Percentiles rank a stretch among this genome's conserved stretches.
Evolutionary conservation across 345 rosid genomes (phyloP).

Genomic region (Linum trigynum): DNA sequence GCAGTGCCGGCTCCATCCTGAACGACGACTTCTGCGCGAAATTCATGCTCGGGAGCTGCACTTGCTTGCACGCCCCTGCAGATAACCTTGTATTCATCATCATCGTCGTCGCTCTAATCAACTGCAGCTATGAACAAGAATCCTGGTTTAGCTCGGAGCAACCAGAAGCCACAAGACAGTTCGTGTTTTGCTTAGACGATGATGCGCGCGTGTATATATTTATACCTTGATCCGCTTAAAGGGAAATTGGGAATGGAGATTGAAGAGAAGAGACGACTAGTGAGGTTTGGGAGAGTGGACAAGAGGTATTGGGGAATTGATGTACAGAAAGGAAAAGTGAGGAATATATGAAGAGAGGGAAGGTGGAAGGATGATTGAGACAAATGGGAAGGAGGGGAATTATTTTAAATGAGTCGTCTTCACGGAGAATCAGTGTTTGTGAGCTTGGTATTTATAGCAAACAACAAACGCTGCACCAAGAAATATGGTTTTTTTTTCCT

Average conservation of each 20-base stretch:
- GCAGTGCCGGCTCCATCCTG: conserved; percentile 15
- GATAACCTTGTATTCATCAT: conserved; percentile 34
- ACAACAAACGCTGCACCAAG: background rate
- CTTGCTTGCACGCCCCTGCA: conserved; percentile 39
- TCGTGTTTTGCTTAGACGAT: too few species aligned
- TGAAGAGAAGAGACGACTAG: too few species aligned
- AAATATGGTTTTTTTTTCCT: background rate
- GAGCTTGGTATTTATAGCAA: conserved; percentile 14
- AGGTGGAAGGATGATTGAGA: background rate
- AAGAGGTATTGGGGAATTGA: too few species aligned
- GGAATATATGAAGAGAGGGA: background rate
- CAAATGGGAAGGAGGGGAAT: background rate
- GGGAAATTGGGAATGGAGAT: too few species aligned
- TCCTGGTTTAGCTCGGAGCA: too few species aligned
- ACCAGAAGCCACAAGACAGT: too few species aligned
- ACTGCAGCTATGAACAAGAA: too few species aligned
- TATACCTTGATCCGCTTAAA: conserved; percentile 3
- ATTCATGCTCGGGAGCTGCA: conserved; percentile 32
- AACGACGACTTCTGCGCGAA: conserved; percentile 31
- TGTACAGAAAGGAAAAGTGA: background rate
- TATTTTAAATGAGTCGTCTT: background rate
- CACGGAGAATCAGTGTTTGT: background rate
- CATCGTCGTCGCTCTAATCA: background rate
- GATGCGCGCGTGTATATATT: background rate
- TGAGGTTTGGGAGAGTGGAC: too few species aligned